Base-by-base conservation (phyloP, 1,284 basidiomycete species). In the Ustilago vetiveriae region DNA sequence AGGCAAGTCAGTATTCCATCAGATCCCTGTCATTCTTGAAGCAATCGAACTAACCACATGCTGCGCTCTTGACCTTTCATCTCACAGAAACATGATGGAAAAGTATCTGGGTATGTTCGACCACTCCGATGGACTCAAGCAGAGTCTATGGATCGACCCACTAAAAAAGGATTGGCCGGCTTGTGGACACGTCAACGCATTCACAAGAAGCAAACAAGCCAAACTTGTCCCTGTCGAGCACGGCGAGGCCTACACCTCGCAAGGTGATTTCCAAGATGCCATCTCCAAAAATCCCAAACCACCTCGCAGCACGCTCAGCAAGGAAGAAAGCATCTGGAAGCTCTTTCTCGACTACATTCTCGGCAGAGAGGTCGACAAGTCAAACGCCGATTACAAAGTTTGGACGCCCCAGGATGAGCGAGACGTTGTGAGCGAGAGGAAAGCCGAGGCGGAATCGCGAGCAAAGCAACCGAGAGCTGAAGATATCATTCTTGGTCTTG, bases 71-170 rank as follows among this genome's bases (percentile, higher is more conserved):
- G n/a, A n/a, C n/a, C n/a, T 6, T 29, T 29, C 27, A 13, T 13
- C 27, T 6, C 30, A 32, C 46, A 69, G 71, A 41, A 60, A 52
- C 33, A 76, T 76, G 75, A 74, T 75, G 75, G 35, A 67, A 40
- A 65, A 72, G 42, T 72, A 76, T 32, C 36, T 70, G 16, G 50
- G 40, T 10, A 59, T 76, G 63, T 59, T 76, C 32, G 59, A 70
- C 43, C 65, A 67, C 53, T 46, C 57, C 9, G 64, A 64, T 19
- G 37, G 55, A 11, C 63, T 73, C 40, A 69, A 73, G 21, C 64
- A 64, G 29, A 63, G 55, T 10, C 58, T 76, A n/a, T 76, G 70
- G 72, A 64, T 76, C 58, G 64, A 76, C 29, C 75, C 75, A 1
- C 8, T 46, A 37, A 60, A 55, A 42, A 56, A 62, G 10, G 49